Evolutionary conservation across 2,329 filamentous ascomycete species (phyloP).

Genomic region (Calonectria hawksworthii): DNA sequence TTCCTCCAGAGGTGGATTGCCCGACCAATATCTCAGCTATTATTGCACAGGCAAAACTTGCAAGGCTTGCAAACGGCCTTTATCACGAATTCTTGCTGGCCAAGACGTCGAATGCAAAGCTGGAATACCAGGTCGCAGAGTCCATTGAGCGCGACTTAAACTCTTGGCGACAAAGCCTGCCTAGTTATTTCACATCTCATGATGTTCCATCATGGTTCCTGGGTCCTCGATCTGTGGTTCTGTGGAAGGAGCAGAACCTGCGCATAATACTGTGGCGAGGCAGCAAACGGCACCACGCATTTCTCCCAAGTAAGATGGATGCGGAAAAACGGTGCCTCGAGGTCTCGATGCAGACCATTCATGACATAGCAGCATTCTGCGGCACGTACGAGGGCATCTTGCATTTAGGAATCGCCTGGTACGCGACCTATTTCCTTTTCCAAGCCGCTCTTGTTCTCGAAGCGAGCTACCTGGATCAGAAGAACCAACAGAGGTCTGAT

Average conservation of each 20-base stretch:
- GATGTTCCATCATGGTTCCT: constrained; percentile 52
- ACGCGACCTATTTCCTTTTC: constrained; percentile 60
- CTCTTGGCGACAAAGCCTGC: constrained; percentile 51
- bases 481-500: constrained; percentile 17
- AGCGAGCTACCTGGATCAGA: constrained; percentile 26
- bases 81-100: constrained; percentile 57
- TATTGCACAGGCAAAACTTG: constrained; percentile 57
- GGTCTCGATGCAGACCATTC: constrained; percentile 54
- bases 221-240: constrained; percentile 53
- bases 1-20: constrained; percentile 48
- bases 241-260: constrained; percentile 59
- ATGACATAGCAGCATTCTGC: constrained; percentile 54
- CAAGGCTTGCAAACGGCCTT: constrained; percentile 56
- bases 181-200: constrained; percentile 50
- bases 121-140: constrained; percentile 54
- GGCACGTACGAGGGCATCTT: constrained; percentile 39
- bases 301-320: constrained; percentile 33
- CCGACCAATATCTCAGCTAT: constrained; percentile 58
- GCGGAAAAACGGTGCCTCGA: constrained; percentile 53
- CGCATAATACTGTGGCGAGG: constrained; percentile 58
- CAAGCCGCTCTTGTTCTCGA: constrained; percentile 58
- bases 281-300: constrained; percentile 53
- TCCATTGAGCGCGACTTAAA: constrained; percentile 54
- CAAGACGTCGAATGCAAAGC: constrained; percentile 49
- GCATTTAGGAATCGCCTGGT: constrained; percentile 56